Evolutionary conservation across 2,329 filamentous ascomycete genomes (phyloP).

Genomic region (Aspergillus intermedius): DNA sequence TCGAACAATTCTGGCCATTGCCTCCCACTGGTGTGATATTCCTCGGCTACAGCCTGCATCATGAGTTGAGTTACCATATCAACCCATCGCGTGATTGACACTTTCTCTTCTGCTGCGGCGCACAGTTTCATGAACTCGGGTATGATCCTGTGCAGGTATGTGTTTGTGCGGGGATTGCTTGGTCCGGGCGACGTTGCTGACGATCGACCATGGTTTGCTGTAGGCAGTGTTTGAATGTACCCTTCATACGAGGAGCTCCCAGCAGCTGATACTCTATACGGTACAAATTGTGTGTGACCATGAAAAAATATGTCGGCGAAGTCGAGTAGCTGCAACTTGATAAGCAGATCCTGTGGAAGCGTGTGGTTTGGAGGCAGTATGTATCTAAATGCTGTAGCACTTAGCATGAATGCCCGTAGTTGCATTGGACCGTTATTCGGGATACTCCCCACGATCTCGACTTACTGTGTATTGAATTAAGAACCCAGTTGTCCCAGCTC

Average conservation of each 20-base stretch:
- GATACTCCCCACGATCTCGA: neutral
- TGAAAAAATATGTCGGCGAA: slow-evolving; percentile 42
- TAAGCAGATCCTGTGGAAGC: slow-evolving; percentile 35
- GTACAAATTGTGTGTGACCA: slow-evolving; percentile 20
- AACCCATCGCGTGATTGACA: slow-evolving; percentile 37
- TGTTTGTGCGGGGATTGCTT: neutral
- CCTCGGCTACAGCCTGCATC: slow-evolving; percentile 46
- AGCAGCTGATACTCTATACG: neutral
- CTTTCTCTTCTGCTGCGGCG: slow-evolving; percentile 24
- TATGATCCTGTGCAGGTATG: slow-evolving; percentile 12
- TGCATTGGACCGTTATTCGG: too few species aligned
- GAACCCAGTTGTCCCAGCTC: slow-evolving; percentile 15
- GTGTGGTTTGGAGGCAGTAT: slow-evolving; percentile 37
- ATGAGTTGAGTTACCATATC: slow-evolving; percentile 44
- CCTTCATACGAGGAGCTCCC: neutral
- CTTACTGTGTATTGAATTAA: slow-evolving; percentile 25
- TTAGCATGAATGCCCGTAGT: neutral
- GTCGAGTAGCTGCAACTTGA: slow-evolving; percentile 45
- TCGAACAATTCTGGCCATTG: slow-evolving; percentile 29
- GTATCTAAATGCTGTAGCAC: slow-evolving; percentile 34
- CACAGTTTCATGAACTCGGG: slow-evolving; percentile 46
- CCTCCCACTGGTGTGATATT: slow-evolving; percentile 36
- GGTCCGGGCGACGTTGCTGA: neutral
- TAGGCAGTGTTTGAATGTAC: neutral
- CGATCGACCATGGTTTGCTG: neutral